A percentile compares a stretch with the other conserved stretches of the same genome.
These are phyloP conservation scores for Lablab purpureus DNA, from an alignment of 306 rosid genomes.

Conservation along the genomic window DNA sequence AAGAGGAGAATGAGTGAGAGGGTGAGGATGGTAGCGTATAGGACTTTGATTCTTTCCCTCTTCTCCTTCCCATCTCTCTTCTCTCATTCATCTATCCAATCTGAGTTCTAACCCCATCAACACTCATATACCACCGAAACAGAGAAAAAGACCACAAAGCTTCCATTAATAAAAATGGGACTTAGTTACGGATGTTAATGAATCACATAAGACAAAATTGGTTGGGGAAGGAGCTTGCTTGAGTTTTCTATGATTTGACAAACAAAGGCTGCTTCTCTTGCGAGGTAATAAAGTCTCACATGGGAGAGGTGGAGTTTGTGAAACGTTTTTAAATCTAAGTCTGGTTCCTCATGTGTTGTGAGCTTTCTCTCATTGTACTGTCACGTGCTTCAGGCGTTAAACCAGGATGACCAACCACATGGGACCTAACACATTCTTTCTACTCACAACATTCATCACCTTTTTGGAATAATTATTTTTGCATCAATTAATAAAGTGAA, in stretches of 20 bases:
- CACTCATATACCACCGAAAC: conserved; percentile 15
- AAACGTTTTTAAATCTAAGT: conserved; percentile 18
- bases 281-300: conserved; percentile 13
- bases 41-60: conserved; percentile 47
- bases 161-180: background rate
- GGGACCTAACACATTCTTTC: background rate
- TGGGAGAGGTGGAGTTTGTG: conserved; percentile 53
- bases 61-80: conserved; percentile 56
- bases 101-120: too few relatives aligned
- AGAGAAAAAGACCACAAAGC: background rate
- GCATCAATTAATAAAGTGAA: too few relatives aligned
- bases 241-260: too few relatives aligned
- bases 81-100: background rate
- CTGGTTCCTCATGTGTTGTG: conserved; percentile 18
- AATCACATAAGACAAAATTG: background rate
- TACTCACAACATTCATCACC: too few relatives aligned
- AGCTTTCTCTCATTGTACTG: conserved; percentile 26
- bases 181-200: too few relatives aligned
- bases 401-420: conserved; percentile 53
- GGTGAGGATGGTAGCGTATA: conserved; percentile 85
- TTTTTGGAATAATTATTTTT: too few relatives aligned
- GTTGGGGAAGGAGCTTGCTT: too few relatives aligned
- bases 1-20: conserved; percentile 73
- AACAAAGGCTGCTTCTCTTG: background rate
- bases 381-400: conserved; percentile 75